Conservation (phyloP, 164 flowering plant genomes). For the Litsea cubeba region DNA sequence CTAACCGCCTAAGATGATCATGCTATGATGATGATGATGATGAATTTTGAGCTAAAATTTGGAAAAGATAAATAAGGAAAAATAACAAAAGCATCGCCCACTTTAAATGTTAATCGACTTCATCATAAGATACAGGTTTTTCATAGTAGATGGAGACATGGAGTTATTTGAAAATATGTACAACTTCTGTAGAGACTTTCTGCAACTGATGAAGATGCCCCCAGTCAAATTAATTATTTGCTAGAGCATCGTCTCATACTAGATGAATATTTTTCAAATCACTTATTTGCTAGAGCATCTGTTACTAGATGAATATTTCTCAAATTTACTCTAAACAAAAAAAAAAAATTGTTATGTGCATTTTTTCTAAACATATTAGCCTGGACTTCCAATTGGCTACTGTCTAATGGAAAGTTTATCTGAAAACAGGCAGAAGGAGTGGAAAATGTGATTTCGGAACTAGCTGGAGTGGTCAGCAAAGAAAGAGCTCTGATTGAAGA, state of each 20-base stretch:
- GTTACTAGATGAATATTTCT: no score
- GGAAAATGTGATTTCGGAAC: conserved; percentile 44
- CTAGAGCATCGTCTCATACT: neutral
- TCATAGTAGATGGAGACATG: no score
- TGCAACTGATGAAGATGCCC: neutral
- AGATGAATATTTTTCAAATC: no score
- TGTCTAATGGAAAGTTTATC: neutral
- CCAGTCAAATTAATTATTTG: neutral
- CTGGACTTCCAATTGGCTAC: neutral
- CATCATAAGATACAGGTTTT: no score
- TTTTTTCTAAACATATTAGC: neutral
- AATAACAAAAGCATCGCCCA: neutral
- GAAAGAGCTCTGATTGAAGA: conserved; percentile 60
- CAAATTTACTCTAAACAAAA: no score
- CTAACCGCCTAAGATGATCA: neutral
- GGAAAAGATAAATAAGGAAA: neutral
- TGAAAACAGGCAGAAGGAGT: conserved; percentile 57
- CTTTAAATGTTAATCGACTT: no score
- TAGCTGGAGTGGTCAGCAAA: conserved; percentile 47
- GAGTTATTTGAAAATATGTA: no score
- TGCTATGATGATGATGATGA: neutral
- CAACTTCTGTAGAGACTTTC: no score
- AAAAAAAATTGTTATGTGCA: neutral
- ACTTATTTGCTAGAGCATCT: no score
- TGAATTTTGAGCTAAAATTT: neutral